Evolutionary conservation across 768 basidiomycete genomes (phyloP).

Genomic region (Peribolospora baueri): DNA sequence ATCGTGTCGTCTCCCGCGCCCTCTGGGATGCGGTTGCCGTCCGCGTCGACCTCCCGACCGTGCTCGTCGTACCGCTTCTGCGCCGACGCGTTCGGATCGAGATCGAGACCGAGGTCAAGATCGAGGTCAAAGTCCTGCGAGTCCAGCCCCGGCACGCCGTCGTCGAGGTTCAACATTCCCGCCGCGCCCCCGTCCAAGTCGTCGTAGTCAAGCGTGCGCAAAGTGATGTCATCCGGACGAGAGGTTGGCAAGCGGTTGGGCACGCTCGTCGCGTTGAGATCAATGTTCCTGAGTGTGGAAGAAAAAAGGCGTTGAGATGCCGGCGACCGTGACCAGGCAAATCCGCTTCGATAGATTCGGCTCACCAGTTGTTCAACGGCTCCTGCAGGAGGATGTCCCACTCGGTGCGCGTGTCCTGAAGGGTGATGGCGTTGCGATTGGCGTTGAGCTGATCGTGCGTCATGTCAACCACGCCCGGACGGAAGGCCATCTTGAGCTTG

Average conservation of each 20-base stretch:
- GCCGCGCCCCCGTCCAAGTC: constrained; percentile 29
- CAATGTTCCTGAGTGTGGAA: too few species aligned
- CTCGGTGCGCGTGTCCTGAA: constrained; percentile 37
- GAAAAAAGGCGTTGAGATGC: neutral
- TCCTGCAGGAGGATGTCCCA: constrained; percentile 42
- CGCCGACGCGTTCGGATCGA: constrained; percentile 6
- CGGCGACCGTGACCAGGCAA: neutral
- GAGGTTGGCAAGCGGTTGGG: too few species aligned
- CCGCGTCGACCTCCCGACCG: neutral
- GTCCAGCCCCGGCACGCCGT: constrained; percentile 57
- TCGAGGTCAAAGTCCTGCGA: constrained; percentile 62
- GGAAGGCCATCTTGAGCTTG: constrained; percentile 92
- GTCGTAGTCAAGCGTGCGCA: constrained; percentile 41
- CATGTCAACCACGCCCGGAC: constrained; percentile 76
- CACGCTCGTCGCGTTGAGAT: too few species aligned
- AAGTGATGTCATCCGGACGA: too few species aligned
- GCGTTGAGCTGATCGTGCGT: constrained; percentile 79
- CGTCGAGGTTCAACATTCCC: constrained; percentile 24
- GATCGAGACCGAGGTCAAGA: constrained; percentile 47
- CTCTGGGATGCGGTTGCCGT: neutral
- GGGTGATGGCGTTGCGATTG: constrained; percentile 65
- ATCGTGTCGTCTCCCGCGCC: constrained; percentile 31
- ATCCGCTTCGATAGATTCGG: too few species aligned
- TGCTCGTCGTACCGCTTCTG: neutral
- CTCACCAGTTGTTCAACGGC: constrained; percentile 37